These are phyloP conservation scores for Rhodotorula mucilaginosa DNA, from an alignment of 1,284 basidiomycete species.

Conservation along the genomic window DNA sequence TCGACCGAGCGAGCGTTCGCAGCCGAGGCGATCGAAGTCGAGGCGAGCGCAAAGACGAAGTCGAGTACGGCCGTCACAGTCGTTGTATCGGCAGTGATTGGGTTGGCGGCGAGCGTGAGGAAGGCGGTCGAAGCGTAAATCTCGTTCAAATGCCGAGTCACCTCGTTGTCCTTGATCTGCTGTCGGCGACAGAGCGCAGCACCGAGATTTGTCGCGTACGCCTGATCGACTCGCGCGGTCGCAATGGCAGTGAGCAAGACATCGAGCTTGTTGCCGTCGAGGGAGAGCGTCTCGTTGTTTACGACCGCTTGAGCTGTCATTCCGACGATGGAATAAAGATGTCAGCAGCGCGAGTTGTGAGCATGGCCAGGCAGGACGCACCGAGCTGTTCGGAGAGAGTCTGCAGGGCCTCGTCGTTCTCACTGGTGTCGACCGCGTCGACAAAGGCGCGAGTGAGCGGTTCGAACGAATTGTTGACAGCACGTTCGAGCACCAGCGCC, in stretches of 20 bases:
- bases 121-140: conserved; percentile 33
- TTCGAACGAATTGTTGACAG: conserved; percentile 14
- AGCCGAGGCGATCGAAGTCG: conserved; percentile 21
- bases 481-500: neutral
- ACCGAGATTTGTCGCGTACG: conserved; percentile 12
- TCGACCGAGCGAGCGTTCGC: conserved; percentile 24
- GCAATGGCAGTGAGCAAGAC: conserved; percentile 30
- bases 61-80: conserved; percentile 1
- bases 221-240: conserved; percentile 20
- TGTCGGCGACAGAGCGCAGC: conserved; percentile 6
- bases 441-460: conserved; percentile 23
- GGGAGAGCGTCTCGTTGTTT: conserved; percentile 1
- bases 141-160: conserved; percentile 37
- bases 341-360: neutral
- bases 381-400: conserved; percentile 9
- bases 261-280: conserved; percentile 27
- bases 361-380: neutral
- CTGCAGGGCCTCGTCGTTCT: conserved; percentile 13
- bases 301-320: neutral
- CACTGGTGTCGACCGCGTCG: conserved; percentile 28
- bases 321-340: no score
- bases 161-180: conserved; percentile 33
- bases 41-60: conserved; percentile 28
- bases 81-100: neutral
- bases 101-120: conserved; percentile 4